Evolutionary conservation across 768 basidiomycete species (phyloP), one percentile per base, ranked within the genome.

Genomic region (Kwoniella bestiolae): DNA sequence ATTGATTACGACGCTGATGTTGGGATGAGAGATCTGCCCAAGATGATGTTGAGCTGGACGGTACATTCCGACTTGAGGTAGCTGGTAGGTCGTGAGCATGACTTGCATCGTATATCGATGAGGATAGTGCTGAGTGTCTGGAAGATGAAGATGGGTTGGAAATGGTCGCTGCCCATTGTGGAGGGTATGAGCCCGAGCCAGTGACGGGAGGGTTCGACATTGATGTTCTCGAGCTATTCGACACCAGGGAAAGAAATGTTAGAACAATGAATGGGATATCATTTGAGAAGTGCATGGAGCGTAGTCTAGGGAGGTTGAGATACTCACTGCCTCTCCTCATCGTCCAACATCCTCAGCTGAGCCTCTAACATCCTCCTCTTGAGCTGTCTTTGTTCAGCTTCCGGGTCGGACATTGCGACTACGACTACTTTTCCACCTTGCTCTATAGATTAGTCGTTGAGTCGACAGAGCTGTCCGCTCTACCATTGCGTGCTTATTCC

Each of bases 271-370:
- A n/a, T n/a, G n/a, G n/a, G n/a, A n/a, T n/a, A n/a, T n/a, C n/a
- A n/a, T n/a, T n/a, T n/a, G n/a, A n/a, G n/a, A n/a, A n/a, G n/a
- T n/a, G n/a, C n/a, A n/a, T n/a, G n/a, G n/a, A n/a, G n/a, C n/a
- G n/a, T n/a, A 41, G 5, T 11, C 18, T 11, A 11, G 12, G 18
- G 35, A 38, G 16, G 35, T 41, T 11, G 38, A 1, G n/a, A 14
- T 28, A 49, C 60, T 61, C 50, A 52, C 60, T 51, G 49, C 34
- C 60, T 62, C 31, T 73, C 71, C 34, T 73, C 68, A 51, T 69
- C 71, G 31, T 73, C 71, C 14, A 73, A 45, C n/a, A 41, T 32
- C 29, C 72, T 41, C 29, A 73, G 44, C 56, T 70, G 62, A n/a
- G 63, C 68, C 35, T 73, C 60, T 25, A 73, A 52, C 31, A 50